phyloP scores from a whole-genome alignment of 805 yeast genomes.

The Sugiyamaella boreocaroliniensis region DNA sequence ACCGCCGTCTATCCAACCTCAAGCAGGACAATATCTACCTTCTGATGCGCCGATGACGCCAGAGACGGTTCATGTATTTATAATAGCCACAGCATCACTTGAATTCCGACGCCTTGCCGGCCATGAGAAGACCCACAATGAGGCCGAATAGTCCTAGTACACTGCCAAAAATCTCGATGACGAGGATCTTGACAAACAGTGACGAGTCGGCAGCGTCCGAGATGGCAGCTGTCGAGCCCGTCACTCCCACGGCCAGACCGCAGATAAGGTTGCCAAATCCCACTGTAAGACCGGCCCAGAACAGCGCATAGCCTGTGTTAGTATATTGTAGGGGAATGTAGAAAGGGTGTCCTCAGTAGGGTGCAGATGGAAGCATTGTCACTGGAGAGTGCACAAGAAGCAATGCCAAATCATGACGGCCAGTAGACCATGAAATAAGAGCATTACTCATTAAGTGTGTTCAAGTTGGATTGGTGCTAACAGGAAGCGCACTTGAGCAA shows the following conservation, averaged over 20 bases:
- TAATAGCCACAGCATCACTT: conserved; percentile 31
- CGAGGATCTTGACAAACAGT: conserved; percentile 89
- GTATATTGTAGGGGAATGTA: neutral
- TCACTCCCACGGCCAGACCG: conserved; percentile 94
- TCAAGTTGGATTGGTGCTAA: too few species aligned
- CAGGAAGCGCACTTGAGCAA: too few species aligned
- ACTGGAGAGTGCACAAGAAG: too few species aligned
- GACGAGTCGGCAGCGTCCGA: conserved; percentile 97
- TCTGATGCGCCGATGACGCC: conserved; percentile 60
- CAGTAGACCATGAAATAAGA: too few species aligned
- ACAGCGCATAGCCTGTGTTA: conserved; percentile 60
- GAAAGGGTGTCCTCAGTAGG: too few species aligned
- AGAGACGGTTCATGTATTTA: conserved; percentile 22
- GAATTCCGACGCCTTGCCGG: conserved; percentile 89
- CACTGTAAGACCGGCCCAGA: conserved; percentile 98
- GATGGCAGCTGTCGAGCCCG: conserved; percentile 98
- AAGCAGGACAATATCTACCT: conserved; percentile 93
- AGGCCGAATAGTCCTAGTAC: conserved; percentile 95
- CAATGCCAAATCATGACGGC: too few species aligned
- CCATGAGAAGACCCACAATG: conserved; percentile 95
- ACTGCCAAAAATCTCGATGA: conserved; percentile 94
- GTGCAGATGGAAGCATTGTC: too few species aligned
- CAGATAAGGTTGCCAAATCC: conserved; percentile 90
- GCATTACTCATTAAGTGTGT: too few species aligned
- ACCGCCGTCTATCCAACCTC: conserved; percentile 77